Conservation (phyloP, 148 eudicot species). For the Nepenthes gracilis region DNA sequence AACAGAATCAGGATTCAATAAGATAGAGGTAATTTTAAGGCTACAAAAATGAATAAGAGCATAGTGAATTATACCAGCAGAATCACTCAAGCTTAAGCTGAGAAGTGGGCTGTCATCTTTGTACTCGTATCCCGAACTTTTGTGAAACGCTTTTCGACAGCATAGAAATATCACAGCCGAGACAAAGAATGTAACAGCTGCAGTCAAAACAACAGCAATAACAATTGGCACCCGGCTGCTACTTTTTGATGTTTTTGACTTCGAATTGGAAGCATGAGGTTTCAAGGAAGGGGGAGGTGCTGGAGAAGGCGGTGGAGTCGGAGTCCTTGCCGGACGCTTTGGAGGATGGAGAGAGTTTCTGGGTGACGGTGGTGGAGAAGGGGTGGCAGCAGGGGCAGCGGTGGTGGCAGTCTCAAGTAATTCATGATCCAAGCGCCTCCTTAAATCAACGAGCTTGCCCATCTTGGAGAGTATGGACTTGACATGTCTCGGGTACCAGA, state of each 20-base stretch:
- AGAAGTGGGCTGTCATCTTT: conserved; percentile 85
- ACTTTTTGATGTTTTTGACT: conserved; percentile 11
- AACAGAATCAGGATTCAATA: conserved; percentile 14
- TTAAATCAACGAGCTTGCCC: conserved; percentile 15
- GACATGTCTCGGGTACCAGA: conserved; percentile 37
- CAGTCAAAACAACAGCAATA: conserved; percentile 56
- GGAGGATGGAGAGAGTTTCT: not conserved
- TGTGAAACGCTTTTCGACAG: conserved; percentile 29
- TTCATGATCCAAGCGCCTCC: conserved; percentile 15
- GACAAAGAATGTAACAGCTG: conserved; percentile 40
- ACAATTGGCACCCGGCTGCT: conserved; percentile 25
- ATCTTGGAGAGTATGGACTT: conserved; percentile 16
- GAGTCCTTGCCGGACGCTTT: not conserved
- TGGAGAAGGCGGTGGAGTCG: conserved; percentile 5
- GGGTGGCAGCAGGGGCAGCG: conserved; percentile 7
- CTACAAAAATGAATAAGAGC: not conserved
- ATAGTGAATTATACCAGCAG: conserved; percentile 16
- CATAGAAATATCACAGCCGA: conserved; percentile 43
- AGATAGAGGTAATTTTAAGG: not conserved
- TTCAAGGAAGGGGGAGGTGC: not conserved
- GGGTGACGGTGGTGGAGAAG: conserved; percentile 8
- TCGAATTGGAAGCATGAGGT: conserved; percentile 7
- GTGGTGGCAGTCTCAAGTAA: not conserved
- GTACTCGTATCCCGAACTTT: conserved; percentile 22
- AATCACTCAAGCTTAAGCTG: conserved; percentile 61